Conservation (phyloP, 352 stramenopile genomes). For the Achlya hypogyna region DNA sequence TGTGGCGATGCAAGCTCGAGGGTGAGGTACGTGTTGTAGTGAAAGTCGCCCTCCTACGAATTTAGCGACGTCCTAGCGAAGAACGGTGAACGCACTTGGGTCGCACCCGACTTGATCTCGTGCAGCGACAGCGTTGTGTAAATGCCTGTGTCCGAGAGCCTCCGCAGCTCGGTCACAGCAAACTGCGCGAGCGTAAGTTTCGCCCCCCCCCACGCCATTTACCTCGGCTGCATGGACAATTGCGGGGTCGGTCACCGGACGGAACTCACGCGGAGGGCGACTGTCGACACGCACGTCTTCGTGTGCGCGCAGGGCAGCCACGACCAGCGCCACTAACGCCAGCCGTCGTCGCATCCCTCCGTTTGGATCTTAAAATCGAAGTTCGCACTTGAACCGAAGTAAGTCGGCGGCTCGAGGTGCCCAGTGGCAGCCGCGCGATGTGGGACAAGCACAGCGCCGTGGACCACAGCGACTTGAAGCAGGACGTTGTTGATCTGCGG, state of each 20-base stretch:
- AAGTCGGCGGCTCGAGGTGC: too few species aligned
- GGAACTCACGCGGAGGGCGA: too few species aligned
- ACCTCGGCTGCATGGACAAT: slow-evolving; percentile 7
- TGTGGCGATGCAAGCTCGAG: slow-evolving; percentile 58
- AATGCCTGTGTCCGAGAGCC: slow-evolving; percentile 61
- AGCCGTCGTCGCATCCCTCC: too few species aligned
- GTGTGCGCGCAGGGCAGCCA: too few species aligned
- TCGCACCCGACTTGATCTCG: slow-evolving; percentile 41
- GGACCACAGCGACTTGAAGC: background rate
- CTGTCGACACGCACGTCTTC: too few species aligned
- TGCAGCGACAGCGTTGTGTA: slow-evolving; percentile 51
- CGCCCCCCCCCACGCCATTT: background rate
- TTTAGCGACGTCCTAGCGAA: background rate
- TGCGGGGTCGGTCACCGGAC: background rate
- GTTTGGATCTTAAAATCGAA: too few species aligned
- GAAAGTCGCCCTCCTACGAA: slow-evolving; percentile 56
- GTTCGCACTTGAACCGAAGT: too few species aligned
- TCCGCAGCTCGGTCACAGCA: slow-evolving; percentile 42
- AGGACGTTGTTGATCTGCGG: too few species aligned
- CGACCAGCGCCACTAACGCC: too few species aligned
- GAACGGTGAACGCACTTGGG: slow-evolving; percentile 29
- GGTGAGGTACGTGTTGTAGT: slow-evolving; percentile 64
- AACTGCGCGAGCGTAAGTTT: slow-evolving; percentile 29
- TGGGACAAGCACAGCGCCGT: too few species aligned
- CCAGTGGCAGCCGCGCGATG: too few species aligned